Conservation (phyloP, 116 monocot genomes). For the Phalaenopsis hybrid region DNA sequence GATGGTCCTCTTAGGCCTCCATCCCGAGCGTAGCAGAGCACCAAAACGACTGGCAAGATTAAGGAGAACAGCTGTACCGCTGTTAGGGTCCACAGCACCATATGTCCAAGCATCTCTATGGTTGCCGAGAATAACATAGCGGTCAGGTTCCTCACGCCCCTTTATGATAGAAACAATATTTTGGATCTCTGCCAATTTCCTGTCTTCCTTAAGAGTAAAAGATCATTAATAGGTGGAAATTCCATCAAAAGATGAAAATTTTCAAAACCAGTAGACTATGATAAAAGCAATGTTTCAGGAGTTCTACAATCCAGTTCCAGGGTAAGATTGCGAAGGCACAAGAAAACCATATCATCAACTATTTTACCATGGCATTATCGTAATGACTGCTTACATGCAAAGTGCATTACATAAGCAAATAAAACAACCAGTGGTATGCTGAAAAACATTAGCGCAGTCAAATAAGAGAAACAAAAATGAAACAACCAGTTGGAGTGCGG, state of each 20-base stretch:
- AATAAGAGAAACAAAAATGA: too few relatives aligned
- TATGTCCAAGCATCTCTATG: slow-evolving; percentile 94
- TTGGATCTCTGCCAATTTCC: slow-evolving; percentile 44
- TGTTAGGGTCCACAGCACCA: slow-evolving; percentile 89
- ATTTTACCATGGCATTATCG: neutral
- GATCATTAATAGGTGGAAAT: slow-evolving; percentile 17
- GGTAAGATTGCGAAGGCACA: neutral
- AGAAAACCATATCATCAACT: neutral
- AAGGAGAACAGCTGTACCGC: slow-evolving; percentile 80
- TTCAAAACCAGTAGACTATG: neutral
- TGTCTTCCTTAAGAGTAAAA: slow-evolving; percentile 61
- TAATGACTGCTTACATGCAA: neutral
- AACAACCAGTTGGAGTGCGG: too few relatives aligned
- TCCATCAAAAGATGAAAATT: neutral
- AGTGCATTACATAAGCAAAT: neutral
- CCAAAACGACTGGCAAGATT: slow-evolving; percentile 58
- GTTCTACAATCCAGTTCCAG: neutral
- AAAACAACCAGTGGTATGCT: neutral
- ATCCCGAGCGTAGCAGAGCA: slow-evolving; percentile 46
- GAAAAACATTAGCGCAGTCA: neutral
- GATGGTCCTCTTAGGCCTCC: slow-evolving; percentile 75
- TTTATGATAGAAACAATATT: slow-evolving; percentile 57
- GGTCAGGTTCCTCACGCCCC: slow-evolving; percentile 71
- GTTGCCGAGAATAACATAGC: slow-evolving; percentile 77
- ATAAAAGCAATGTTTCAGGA: neutral